Conservation (phyloP, 1,284 basidiomycete species). For the Schizophyllum amplum region DNA sequence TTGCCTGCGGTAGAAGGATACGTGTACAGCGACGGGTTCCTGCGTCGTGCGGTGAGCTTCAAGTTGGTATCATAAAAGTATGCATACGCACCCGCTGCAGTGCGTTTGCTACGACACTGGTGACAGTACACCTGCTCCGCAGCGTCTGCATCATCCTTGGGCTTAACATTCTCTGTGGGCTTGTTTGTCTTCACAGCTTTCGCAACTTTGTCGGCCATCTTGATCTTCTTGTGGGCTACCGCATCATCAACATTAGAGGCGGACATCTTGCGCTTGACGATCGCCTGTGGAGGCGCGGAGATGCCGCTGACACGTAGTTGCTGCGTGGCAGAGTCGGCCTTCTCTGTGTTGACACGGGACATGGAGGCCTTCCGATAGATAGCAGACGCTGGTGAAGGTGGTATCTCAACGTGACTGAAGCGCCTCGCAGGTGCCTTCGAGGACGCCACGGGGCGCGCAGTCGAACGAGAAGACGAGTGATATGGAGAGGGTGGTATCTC, state of each 20-base stretch:
- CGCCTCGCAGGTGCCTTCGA: no score
- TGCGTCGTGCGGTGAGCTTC: constrained; percentile 39
- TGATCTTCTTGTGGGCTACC: neutral
- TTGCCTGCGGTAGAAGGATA: constrained; percentile 4
- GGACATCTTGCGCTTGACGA: neutral
- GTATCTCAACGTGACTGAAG: neutral
- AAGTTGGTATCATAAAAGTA: constrained; percentile 27
- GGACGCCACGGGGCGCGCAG: no score
- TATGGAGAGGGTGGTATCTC: neutral
- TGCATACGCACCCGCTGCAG: constrained; percentile 32
- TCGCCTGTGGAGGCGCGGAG: neutral
- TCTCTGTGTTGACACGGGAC: neutral
- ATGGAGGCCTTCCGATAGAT: neutral
- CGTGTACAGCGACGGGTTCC: constrained; percentile 15
- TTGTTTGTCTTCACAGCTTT: neutral
- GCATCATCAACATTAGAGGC: neutral
- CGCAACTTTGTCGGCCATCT: neutral
- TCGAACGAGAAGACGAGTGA: neutral
- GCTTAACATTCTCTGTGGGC: neutral
- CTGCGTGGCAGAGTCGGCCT: neutral
- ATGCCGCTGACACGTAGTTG: neutral
- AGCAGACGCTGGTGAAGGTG: neutral
- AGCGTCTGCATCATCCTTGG: neutral
- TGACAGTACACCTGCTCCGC: constrained; percentile 49
- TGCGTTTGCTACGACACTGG: constrained; percentile 58